Evolutionary conservation across 192 early-diverging fungal genomes (phyloP).

Genomic region (Coemansia furcata): DNA sequence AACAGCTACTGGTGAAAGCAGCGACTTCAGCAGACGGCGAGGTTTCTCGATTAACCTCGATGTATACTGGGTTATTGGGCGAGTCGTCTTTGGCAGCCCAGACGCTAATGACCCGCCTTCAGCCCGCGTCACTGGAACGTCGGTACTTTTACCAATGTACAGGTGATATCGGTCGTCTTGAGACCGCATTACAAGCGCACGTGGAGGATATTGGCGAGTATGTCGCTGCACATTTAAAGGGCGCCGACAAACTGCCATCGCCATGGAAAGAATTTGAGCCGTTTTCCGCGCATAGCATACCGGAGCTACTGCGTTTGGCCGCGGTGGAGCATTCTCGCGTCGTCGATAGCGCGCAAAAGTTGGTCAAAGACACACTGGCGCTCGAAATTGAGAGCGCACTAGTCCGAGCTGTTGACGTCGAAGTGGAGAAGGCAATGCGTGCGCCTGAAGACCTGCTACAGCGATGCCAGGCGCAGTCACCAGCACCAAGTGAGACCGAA

Average conservation of each 20-base stretch:
- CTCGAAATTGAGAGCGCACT: slow-evolving; percentile 15
- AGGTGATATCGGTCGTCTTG: slow-evolving; percentile 11
- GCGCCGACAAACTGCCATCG: slow-evolving; percentile 22
- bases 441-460: not conserved
- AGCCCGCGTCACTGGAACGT: not conserved
- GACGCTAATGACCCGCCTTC: slow-evolving; percentile 12
- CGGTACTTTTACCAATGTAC: slow-evolving; percentile 35
- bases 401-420: slow-evolving; percentile 6
- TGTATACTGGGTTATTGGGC: slow-evolving; percentile 25
- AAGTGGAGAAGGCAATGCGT: slow-evolving; percentile 9
- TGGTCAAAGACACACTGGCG: slow-evolving; percentile 1
- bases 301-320: slow-evolving; percentile 20
- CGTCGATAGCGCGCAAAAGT: not conserved
- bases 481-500: not conserved
- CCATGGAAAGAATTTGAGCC: slow-evolving; percentile 48
- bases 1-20: slow-evolving; percentile 17
- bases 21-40: slow-evolving; percentile 26
- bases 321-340: slow-evolving; percentile 20
- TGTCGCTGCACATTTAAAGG: slow-evolving; percentile 3
- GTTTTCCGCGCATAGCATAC: slow-evolving; percentile 14
- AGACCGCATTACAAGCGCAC: not conserved
- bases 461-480: not conserved
- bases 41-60: slow-evolving; percentile 20
- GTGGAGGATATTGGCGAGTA: slow-evolving; percentile 9
- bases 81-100: slow-evolving; percentile 27